Evolutionary conservation across 1,284 basidiomycete species (phyloP).

Genomic region (Chiua sp.): DNA sequence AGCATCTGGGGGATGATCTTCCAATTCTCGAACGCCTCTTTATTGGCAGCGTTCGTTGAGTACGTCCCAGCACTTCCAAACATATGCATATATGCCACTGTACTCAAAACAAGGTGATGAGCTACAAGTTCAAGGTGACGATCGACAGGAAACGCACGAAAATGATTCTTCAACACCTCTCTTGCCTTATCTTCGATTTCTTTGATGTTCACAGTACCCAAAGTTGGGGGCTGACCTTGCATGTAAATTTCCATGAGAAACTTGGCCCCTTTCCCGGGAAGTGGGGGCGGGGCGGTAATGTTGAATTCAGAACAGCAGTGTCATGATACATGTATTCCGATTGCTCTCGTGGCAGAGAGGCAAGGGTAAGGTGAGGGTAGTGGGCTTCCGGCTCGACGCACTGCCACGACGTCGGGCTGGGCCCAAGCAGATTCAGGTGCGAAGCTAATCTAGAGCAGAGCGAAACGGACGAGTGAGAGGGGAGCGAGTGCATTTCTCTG

Average conservation of each 20-base stretch:
- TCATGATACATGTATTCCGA: no score
- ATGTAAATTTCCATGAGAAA: slow-evolving; percentile 43
- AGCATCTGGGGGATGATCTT: slow-evolving; percentile 65
- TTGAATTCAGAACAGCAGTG: neutral
- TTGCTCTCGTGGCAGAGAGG: no score
- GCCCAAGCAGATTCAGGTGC: no score
- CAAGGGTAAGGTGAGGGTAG: neutral
- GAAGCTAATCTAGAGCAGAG: no score
- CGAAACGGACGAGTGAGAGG: no score
- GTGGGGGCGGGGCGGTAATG: slow-evolving; percentile 28
- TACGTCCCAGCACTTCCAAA: slow-evolving; percentile 53
- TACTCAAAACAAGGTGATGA: neutral
- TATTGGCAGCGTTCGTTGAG: slow-evolving; percentile 48
- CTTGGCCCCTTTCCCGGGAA: slow-evolving; percentile 31
- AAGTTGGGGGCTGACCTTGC: slow-evolving; percentile 43
- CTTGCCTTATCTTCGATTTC: slow-evolving; percentile 58
- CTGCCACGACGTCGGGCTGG: no score
- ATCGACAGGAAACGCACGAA: slow-evolving; percentile 37
- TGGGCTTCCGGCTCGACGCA: no score
- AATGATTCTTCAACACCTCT: slow-evolving; percentile 50
- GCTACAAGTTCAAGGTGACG: neutral
- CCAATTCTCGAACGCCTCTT: slow-evolving; percentile 48
- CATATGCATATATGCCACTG: slow-evolving; percentile 55
- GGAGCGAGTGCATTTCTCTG: no score
- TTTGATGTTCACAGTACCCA: slow-evolving; percentile 55